These are phyloP conservation scores for Plasmodium vinckei DNA, from an alignment of 169 alveolate genomes.

Conservation along the genomic window DNA sequence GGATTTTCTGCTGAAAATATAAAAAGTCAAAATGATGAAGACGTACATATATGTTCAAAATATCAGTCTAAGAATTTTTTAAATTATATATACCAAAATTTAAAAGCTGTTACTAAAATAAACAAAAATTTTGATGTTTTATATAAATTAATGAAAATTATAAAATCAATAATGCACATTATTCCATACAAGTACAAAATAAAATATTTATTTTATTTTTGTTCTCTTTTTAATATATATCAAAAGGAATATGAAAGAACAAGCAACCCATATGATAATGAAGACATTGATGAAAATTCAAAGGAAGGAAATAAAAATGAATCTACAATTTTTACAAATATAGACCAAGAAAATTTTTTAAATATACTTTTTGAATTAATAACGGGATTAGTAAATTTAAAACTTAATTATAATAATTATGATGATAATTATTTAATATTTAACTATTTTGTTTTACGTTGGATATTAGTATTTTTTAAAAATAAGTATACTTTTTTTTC, in stretches of 20 bases:
- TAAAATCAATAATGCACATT: slow-evolving; percentile 17
- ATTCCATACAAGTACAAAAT: slow-evolving; percentile 57
- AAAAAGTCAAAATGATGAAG: slow-evolving; percentile 55
- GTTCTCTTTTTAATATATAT: slow-evolving; percentile 71
- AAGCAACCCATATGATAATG: background rate
- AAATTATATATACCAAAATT: slow-evolving; percentile 53
- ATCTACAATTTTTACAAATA: background rate
- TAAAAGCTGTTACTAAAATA: slow-evolving; percentile 28
- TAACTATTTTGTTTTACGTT: slow-evolving; percentile 57
- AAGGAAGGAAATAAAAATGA: background rate
- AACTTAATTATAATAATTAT: slow-evolving; percentile 53
- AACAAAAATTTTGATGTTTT: slow-evolving; percentile 47
- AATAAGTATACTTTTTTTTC: slow-evolving; percentile 52
- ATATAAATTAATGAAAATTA: slow-evolving; percentile 55
- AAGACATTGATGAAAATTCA: background rate
- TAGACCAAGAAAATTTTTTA: slow-evolving; percentile 38
- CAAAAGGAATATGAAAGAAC: slow-evolving; percentile 30
- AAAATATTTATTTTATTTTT: slow-evolving; percentile 44
- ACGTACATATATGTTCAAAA: slow-evolving; percentile 62
- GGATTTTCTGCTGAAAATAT: slow-evolving; percentile 74
- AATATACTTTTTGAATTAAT: slow-evolving; percentile 52
- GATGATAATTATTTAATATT: slow-evolving; percentile 38
- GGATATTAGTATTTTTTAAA: slow-evolving; percentile 63
- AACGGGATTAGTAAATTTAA: slow-evolving; percentile 22
- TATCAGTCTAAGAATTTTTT: slow-evolving; percentile 54